Base-by-base conservation (phyloP, 805 yeast species). In the Metschnikowia kofuensis region DNA sequence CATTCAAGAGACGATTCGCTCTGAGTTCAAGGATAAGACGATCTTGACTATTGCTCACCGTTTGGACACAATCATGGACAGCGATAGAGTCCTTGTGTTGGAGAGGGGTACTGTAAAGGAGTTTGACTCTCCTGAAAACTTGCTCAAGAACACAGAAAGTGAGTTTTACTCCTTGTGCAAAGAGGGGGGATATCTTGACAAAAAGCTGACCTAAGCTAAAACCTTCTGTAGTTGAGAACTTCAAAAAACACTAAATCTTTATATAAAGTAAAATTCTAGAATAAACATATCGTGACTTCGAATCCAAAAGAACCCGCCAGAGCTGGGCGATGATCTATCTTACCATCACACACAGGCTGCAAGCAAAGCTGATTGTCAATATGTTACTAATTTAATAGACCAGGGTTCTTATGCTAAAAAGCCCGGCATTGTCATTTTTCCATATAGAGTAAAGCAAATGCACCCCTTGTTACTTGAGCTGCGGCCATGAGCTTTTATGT, bases 1-100 rank as follows among this genome's bases (percentile, higher is more conserved):
- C 47, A 76, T 87, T 45, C 95, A 87, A 69, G 81, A 84, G 52
- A 87, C 96, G 1, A 87, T 87, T 44, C 76, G 94, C 66, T 68
- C 76, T 1, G 89, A 87, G 38, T 87, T 87, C 62, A 79, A 80
- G 54, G 85, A 85, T 46, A 77, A 90, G 64, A 87, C 95, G 0
- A 87, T 87, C 58, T 71, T 87, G 56, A 87, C 95, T 1, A 87
- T 87, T 69, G 96, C 96, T 0, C 96, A 87, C 64, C 77, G 96
- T 70, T 72, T 87, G 60, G 85, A 87, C 65, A 87, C 95, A 2
- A 86, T 87, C 55, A 78, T 87, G 76, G 94, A 87, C 59, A 84
- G 89, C 50, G 96, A 87, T 63, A 72, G 81, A 52, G 86, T 87
- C 40, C 75, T 87, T 49, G 94, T 87, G 1, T 72, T 87, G 55